These are phyloP conservation scores for Phaeotremella skinneri DNA, from an alignment of 768 basidiomycete genomes.

Conservation along the genomic window DNA sequence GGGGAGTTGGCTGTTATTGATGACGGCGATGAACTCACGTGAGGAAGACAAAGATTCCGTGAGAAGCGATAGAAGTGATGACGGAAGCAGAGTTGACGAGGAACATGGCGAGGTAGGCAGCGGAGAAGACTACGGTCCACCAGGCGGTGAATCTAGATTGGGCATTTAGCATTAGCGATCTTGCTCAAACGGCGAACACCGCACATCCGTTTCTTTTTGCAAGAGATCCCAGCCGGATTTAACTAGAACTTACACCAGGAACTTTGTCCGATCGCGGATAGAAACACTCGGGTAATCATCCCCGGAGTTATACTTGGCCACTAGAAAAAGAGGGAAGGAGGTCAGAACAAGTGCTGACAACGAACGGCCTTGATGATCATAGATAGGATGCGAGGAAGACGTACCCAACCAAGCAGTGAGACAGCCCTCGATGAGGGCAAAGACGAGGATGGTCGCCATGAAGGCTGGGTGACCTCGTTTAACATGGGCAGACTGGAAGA, in stretches of 20 bases:
- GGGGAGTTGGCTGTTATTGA: too few species aligned
- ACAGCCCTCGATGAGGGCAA: conserved; percentile 47
- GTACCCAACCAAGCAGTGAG: conserved; percentile 45
- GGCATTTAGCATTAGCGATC: too few species aligned
- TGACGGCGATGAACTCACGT: conserved; percentile 37
- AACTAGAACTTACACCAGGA: conserved; percentile 45
- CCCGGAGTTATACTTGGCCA: conserved; percentile 21
- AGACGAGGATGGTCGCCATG: conserved; percentile 42
- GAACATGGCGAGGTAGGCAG: conserved; percentile 44
- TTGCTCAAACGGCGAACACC: too few species aligned
- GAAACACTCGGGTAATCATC: conserved; percentile 43
- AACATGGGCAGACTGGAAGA: conserved; percentile 30
- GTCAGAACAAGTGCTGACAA: background rate
- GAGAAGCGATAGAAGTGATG: conserved; percentile 42
- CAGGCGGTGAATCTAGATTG: conserved; percentile 42
- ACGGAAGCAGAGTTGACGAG: conserved; percentile 28
- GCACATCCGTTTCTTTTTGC: too few species aligned
- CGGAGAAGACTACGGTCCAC: conserved; percentile 51
- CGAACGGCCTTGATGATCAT: background rate
- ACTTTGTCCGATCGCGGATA: conserved; percentile 42
- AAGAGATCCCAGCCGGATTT: too few species aligned
- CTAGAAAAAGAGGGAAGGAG: background rate
- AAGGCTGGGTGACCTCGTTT: conserved; percentile 49
- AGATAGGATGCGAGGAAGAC: background rate
- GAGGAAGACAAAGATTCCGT: conserved; percentile 41